These are phyloP conservation scores for Monosporascus sp. DNA, from an alignment of 2,329 filamentous ascomycete species.

Conservation along the genomic window DNA sequence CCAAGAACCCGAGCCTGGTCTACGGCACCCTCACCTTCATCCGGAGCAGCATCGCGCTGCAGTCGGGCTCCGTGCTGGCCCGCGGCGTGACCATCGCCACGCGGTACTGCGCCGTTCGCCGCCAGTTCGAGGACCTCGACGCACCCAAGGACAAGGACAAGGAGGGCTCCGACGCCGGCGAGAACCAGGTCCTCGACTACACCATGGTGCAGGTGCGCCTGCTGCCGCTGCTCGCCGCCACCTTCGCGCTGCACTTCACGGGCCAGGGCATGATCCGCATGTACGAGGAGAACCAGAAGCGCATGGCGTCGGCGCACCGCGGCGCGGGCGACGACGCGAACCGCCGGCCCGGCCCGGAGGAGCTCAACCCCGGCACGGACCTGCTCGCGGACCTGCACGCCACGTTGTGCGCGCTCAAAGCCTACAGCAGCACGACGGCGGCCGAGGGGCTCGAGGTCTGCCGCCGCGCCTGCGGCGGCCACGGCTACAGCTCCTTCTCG, in stretches of 20 bases:
- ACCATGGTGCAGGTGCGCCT: conserved; percentile 75
- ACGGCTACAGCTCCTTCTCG: conserved; percentile 69
- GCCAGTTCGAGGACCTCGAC: conserved; percentile 76
- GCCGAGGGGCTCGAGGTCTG: conserved; percentile 72
- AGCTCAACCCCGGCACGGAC: conserved; percentile 60
- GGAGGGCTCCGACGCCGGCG: conserved; percentile 48
- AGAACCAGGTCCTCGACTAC: conserved; percentile 75
- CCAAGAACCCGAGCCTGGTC: conserved; percentile 60
- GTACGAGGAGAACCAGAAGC: conserved; percentile 67
- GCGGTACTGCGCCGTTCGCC: conserved; percentile 65
- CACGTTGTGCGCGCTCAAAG: conserved; percentile 71
- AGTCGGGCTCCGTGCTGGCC: conserved; percentile 66
- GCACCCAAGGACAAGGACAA: conserved; percentile 31
- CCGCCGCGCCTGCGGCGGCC: conserved; percentile 70
- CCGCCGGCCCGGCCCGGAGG: conserved; percentile 62
- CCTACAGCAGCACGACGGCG: conserved; percentile 64
- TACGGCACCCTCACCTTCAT: conserved; percentile 76
- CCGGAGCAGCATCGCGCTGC: conserved; percentile 66
- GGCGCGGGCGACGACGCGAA: conserved; percentile 34
- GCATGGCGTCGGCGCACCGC: conserved; percentile 43
- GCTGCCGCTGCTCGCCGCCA: conserved; percentile 65
- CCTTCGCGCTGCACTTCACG: conserved; percentile 75
- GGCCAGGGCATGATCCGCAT: conserved; percentile 70
- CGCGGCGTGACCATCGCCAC: conserved; percentile 74
- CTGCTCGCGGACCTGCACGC: conserved; percentile 70